Conservation (phyloP, 192 early-diverging fungal genomes). For the Dissophora globulifera region DNA sequence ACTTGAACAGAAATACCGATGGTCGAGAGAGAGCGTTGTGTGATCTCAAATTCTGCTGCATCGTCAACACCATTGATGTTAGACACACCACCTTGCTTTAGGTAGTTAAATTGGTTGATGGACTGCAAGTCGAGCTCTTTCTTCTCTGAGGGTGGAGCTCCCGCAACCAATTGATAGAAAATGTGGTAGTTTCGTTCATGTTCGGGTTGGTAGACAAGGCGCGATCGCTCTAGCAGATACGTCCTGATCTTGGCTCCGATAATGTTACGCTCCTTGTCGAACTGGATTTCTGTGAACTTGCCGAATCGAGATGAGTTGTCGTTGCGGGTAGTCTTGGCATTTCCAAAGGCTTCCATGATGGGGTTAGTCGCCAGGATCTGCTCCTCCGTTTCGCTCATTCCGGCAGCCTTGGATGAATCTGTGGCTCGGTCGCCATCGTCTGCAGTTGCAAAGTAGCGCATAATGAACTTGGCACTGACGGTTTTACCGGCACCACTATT, state of each 20-base stretch:
- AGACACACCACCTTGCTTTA: constrained; percentile 88
- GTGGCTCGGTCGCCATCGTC: constrained; percentile 69
- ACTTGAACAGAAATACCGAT: constrained; percentile 85
- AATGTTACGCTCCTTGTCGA: constrained; percentile 85
- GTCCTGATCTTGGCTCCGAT: constrained; percentile 95
- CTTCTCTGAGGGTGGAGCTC: constrained; percentile 82
- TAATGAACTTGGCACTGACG: constrained; percentile 95
- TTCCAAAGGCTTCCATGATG: constrained; percentile 99
- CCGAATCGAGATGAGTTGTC: constrained; percentile 99
- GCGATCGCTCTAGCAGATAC: constrained; percentile 95
- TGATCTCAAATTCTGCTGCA: constrained; percentile 89
- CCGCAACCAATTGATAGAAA: constrained; percentile 98
- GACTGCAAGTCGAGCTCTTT: constrained; percentile 84
- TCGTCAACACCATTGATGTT: constrained; percentile 90
- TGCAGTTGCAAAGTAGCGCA: constrained; percentile 94
- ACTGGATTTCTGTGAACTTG: constrained; percentile 92
- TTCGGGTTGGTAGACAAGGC: constrained; percentile 93
- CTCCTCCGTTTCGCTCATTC: constrained; percentile 81
- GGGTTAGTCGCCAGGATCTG: constrained; percentile 96
- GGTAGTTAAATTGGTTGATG: constrained; percentile 85
- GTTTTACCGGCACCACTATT: constrained; percentile 95
- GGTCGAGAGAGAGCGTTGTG: constrained; percentile 83
- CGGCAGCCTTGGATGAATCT: constrained; percentile 56
- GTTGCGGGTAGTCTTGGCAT: constrained; percentile 99
- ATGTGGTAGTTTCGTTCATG: constrained; percentile 99